Evolutionary conservation across 2,329 filamentous ascomycete genomes (phyloP).

Genomic region (Calonectria ilicicola): DNA sequence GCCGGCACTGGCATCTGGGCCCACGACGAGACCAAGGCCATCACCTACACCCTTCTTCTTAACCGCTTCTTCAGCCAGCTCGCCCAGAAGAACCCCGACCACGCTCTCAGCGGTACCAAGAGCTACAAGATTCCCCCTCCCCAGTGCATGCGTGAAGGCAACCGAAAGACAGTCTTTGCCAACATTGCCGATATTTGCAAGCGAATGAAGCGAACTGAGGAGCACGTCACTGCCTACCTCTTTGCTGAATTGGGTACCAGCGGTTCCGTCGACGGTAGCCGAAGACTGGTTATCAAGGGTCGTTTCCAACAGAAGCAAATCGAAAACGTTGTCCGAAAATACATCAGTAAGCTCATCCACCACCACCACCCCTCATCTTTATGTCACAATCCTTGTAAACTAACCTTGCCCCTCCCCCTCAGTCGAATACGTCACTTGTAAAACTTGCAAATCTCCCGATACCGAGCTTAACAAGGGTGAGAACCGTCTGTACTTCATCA

Average conservation of each 20-base stretch:
- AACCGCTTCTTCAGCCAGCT: slow-evolving; percentile 95
- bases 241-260: slow-evolving; percentile 98
- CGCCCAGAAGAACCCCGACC: slow-evolving; percentile 95
- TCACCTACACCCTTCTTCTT: slow-evolving; percentile 88
- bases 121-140: slow-evolving; percentile 99
- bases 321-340: slow-evolving; percentile 95
- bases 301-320: slow-evolving; percentile 99
- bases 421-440: slow-evolving; percentile 99
- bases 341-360: slow-evolving; percentile 86
- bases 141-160: slow-evolving; percentile 98
- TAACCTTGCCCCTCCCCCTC: slow-evolving; percentile 21
- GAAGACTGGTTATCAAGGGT: slow-evolving; percentile 97
- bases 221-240: slow-evolving; percentile 96
- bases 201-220: slow-evolving; percentile 98
- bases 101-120: slow-evolving; percentile 87
- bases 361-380: not conserved
- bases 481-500: slow-evolving; percentile 99
- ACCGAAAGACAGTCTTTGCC: slow-evolving; percentile 99
- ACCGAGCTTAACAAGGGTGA: slow-evolving; percentile 98
- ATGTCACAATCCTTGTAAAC: slow-evolving; percentile 31
- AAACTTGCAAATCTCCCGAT: slow-evolving; percentile 94
- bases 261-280: slow-evolving; percentile 92
- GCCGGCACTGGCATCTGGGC: slow-evolving; percentile 91
- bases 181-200: slow-evolving; percentile 99
- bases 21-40: slow-evolving; percentile 81